Base-by-base conservation (phyloP, 78 protist species). In the Cavenderia fasciculata region DNA sequence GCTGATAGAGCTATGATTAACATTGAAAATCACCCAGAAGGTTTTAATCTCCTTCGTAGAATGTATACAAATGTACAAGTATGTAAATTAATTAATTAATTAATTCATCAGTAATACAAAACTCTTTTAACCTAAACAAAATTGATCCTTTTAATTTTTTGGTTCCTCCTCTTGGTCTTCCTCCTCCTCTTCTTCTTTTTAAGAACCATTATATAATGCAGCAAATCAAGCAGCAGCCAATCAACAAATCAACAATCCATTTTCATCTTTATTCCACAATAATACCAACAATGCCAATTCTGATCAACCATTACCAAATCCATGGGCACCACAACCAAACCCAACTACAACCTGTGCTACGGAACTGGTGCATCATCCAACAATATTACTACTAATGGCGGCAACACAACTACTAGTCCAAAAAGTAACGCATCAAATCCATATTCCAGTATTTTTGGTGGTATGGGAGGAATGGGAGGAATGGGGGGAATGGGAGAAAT, bases 1-100 rank as follows among this genome's bases (percentile, higher is more conserved):
- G 70, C 86, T 0, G 98, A 97, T 43, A 89, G 96, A 23, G 97
- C 97, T 14, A 93, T 97, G 95, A 54, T 90, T 57, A 95, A 97
- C 72, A 74, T 97, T 21, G 97, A 96, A 72, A 71, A 72, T 34
- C 93, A 76, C 25, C 98, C 98, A 7, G 97, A 85, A 25, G 98
- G 98, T 31, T 95, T 95, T 59, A 75, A 96, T 71, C 57, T 75
- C 8, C 56, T 97, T 0, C 57, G 98, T 27, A 78, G 95, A 18
- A 93, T 97, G 95, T 95, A 94, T 52, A 65, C 86, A n/a, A 46
- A 93, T 27, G 51, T 96, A 43, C 97, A 96, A 85, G 72, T 63
- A 63, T 36, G 72, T 36, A 56, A 4, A 56, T 19, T 6, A 25
- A 56, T 4, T 6, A 56, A 56, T 25, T 6, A 16, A 56, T 56